Conservation (phyloP, 225 moss, liverwort and hornwort genomes). For the Antitrichia curtipendula region DNA sequence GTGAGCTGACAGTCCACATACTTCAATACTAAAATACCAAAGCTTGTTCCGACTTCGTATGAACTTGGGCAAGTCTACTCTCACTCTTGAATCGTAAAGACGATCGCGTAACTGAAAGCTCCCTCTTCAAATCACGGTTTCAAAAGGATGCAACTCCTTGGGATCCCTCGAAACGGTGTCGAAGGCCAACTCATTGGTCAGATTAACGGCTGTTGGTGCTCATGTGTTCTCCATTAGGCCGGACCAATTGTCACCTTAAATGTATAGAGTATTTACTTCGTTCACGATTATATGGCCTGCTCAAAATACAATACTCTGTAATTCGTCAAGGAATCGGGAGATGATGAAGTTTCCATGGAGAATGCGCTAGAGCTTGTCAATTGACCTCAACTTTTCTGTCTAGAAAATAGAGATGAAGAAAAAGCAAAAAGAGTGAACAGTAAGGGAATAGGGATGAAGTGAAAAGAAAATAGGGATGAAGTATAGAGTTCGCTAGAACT, state of each 20-base stretch:
- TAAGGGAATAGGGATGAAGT: neutral
- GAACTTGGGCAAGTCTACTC: neutral
- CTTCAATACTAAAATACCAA: neutral
- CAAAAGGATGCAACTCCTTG: conserved; percentile 13
- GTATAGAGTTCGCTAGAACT: too few species aligned
- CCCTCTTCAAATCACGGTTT: conserved; percentile 29
- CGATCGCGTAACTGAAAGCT: conserved; percentile 4
- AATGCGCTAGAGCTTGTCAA: neutral
- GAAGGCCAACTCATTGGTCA: too few species aligned
- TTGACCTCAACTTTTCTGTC: neutral
- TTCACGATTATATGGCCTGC: neutral
- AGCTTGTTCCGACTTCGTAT: neutral
- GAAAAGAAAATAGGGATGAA: neutral
- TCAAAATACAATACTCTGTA: neutral
- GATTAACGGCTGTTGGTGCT: neutral
- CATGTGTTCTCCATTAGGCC: too few species aligned
- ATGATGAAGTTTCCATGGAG: neutral
- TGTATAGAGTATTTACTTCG: too few species aligned
- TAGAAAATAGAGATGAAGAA: neutral
- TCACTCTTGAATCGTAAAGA: neutral
- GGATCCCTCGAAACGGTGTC: neutral
- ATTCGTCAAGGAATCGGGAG: neutral
- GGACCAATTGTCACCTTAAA: neutral
- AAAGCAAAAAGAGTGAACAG: neutral
- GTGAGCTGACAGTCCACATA: neutral